Evolutionary conservation across 2,329 filamentous ascomycete genomes (phyloP).

Genomic region (Thelonectria discophora): DNA sequence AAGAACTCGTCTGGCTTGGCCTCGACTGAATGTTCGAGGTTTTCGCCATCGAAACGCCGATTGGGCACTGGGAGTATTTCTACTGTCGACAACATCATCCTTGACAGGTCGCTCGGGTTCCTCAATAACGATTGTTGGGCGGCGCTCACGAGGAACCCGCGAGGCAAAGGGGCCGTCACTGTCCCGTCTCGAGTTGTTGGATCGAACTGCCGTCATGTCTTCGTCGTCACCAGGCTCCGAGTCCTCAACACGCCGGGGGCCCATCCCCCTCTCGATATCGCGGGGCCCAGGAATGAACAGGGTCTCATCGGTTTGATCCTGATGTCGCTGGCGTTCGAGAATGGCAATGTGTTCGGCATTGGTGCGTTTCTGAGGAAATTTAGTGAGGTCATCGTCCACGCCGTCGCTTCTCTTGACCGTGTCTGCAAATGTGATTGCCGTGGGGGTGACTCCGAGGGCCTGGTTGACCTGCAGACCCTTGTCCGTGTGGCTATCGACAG

Average conservation of each 20-base stretch:
- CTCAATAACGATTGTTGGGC: conserved; percentile 72
- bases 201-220: conserved; percentile 40
- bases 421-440: conserved; percentile 72
- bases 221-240: conserved; percentile 50
- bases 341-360: conserved; percentile 89
- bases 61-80: conserved; percentile 51
- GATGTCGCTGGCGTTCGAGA: conserved; percentile 82
- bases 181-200: conserved; percentile 41
- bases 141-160: conserved; percentile 47
- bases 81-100: conserved; percentile 54
- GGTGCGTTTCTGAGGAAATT: conserved; percentile 59
- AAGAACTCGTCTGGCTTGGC: conserved; percentile 49
- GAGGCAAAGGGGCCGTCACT: conserved; percentile 32
- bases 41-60: conserved; percentile 56
- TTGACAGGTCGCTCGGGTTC: conserved; percentile 60
- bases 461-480: conserved; percentile 24
- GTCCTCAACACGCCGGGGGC: conserved; percentile 65
- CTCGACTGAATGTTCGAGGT: conserved; percentile 50
- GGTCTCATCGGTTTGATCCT: conserved; percentile 68
- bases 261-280: conserved; percentile 84
- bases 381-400: conserved; percentile 57
- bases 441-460: conserved; percentile 28
- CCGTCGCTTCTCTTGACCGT: conserved; percentile 70
- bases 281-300: conserved; percentile 90
- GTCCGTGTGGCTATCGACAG: conserved; percentile 16